phyloP scores from a whole-genome alignment of 2,329 filamentous ascomycete species.

The Xylariaceae sp. region DNA sequence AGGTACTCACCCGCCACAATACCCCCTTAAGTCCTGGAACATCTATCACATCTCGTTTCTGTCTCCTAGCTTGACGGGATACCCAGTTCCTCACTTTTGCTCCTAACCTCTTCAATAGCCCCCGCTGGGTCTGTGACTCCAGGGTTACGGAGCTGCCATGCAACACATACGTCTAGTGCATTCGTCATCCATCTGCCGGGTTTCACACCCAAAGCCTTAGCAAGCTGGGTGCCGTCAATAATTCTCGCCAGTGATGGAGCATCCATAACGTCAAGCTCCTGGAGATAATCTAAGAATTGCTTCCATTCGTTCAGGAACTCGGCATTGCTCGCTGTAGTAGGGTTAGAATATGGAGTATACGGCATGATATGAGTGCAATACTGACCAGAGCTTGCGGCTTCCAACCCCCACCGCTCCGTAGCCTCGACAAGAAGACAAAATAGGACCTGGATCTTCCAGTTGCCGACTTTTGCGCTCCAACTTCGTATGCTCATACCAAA shows the following conservation, averaged over 20 bases:
- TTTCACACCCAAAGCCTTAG: constrained; percentile 60
- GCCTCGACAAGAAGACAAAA: constrained; percentile 63
- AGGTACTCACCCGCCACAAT: neutral
- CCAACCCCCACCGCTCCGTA: constrained; percentile 36
- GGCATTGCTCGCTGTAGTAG: constrained; percentile 20
- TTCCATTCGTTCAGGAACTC: constrained; percentile 49
- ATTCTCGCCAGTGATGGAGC: constrained; percentile 55
- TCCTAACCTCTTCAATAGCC: constrained; percentile 56
- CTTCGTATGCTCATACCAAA: constrained; percentile 69
- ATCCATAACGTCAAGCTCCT: constrained; percentile 51
- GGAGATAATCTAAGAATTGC: constrained; percentile 50
- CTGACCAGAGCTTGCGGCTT: constrained; percentile 39
- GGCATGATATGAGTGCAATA: constrained; percentile 4
- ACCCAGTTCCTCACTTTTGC: constrained; percentile 47
- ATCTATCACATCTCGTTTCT: neutral
- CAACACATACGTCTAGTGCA: constrained; percentile 73
- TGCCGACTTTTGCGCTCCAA: constrained; percentile 58
- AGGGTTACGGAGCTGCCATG: constrained; percentile 85
- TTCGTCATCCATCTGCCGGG: constrained; percentile 80
- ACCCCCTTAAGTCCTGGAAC: neutral
- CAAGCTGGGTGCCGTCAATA: constrained; percentile 70
- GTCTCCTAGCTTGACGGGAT: constrained; percentile 30
- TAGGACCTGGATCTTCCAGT: constrained; percentile 68
- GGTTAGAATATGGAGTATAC: constrained; percentile 11
- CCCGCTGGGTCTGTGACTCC: constrained; percentile 52